Percentiles rank a stretch among this genome's conserved stretches.
phyloP scores from a whole-genome alignment of 2,329 filamentous ascomycete genomes.

The Ascocoryne sarcoides region DNA sequence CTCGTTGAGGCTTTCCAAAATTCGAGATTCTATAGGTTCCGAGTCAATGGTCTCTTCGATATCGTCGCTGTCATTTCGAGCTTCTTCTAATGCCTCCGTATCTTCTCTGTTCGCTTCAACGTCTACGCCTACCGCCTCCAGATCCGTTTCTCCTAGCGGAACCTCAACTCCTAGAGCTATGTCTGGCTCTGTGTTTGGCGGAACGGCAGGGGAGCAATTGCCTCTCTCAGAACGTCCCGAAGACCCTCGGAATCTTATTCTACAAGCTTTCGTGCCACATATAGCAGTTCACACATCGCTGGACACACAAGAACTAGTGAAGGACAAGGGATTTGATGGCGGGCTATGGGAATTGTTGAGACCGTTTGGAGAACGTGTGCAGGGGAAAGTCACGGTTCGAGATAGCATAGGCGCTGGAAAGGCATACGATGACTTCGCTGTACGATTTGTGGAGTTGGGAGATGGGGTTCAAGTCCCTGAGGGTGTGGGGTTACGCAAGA shows the following conservation, averaged over 20 bases:
- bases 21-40: constrained; percentile 40
- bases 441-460: constrained; percentile 72
- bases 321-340: constrained; percentile 73
- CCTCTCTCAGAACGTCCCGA: constrained; percentile 18
- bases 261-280: constrained; percentile 81
- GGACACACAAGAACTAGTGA: constrained; percentile 73
- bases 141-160: constrained; percentile 58
- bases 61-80: constrained; percentile 44
- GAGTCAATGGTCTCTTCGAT: constrained; percentile 42
- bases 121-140: constrained; percentile 57
- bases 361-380: constrained; percentile 82
- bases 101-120: constrained; percentile 58
- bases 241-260: constrained; percentile 57
- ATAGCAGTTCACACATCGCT: constrained; percentile 79
- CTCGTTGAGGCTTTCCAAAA: constrained; percentile 49
- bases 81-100: constrained; percentile 47
- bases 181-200: constrained; percentile 50
- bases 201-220: constrained; percentile 26
- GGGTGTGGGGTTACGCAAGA: constrained; percentile 30
- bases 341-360: constrained; percentile 80
- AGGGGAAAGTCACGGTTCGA: constrained; percentile 80
- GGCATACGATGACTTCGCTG: constrained; percentile 79
- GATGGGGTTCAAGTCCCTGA: constrained; percentile 45
- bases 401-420: constrained; percentile 82
- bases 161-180: constrained; percentile 48